Evolutionary conservation across 2,329 filamentous ascomycete genomes (phyloP).

Genomic region (Neonectria neomacrospora): DNA sequence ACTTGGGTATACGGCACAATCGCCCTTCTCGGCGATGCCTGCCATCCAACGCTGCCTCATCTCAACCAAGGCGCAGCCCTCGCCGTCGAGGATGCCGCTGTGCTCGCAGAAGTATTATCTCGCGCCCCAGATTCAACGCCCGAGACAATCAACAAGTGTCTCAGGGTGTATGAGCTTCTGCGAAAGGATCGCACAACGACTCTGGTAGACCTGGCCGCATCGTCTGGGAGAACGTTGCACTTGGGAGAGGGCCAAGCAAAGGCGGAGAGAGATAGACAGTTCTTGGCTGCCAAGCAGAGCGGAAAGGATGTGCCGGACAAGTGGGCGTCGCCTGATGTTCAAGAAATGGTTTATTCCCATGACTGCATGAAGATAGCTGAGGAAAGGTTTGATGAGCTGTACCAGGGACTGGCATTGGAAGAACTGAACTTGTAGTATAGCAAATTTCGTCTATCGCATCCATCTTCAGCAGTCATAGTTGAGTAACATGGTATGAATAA

Average conservation of each 20-base stretch:
- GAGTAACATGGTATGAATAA: too few relatives aligned
- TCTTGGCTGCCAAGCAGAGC: constrained; percentile 62
- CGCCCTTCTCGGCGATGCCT: constrained; percentile 71
- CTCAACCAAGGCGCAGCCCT: constrained; percentile 73
- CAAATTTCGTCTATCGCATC: constrained; percentile 30
- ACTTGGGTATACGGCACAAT: constrained; percentile 68
- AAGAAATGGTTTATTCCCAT: constrained; percentile 71
- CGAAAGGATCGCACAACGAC: constrained; percentile 65
- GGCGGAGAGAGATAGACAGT: constrained; percentile 66
- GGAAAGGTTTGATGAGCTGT: constrained; percentile 63
- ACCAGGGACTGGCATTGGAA: constrained; percentile 2
- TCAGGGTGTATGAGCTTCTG: constrained; percentile 66
- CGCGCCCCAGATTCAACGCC: constrained; percentile 51
- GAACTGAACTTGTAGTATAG: constrained; percentile 30
- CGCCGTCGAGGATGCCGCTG: constrained; percentile 73
- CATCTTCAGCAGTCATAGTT: not conserved
- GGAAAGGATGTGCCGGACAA: constrained; percentile 69
- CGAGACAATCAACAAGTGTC: constrained; percentile 57
- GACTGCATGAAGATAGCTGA: constrained; percentile 67
- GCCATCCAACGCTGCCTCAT: constrained; percentile 74
- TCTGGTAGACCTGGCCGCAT: constrained; percentile 65
- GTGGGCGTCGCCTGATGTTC: constrained; percentile 76
- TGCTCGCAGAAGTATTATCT: constrained; percentile 65
- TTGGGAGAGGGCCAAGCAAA: constrained; percentile 65
- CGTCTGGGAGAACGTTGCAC: constrained; percentile 63